phyloP scores from a whole-genome alignment of 192 early-diverging fungal species.

The Gigaspora rosea region DNA sequence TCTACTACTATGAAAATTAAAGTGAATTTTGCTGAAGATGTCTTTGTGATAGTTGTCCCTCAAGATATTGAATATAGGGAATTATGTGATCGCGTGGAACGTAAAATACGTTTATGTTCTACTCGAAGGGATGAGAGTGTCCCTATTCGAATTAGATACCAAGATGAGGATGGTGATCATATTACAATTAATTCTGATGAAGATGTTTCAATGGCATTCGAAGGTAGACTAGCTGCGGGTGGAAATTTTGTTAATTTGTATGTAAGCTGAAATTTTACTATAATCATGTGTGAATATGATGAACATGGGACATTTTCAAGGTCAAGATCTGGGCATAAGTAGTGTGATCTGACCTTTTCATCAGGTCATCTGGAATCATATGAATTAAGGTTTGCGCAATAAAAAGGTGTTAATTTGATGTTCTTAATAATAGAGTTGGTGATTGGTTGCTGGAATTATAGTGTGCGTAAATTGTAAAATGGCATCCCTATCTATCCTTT shows the following conservation, averaged over 20 bases:
- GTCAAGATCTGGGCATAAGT: too few species aligned
- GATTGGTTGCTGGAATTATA: too few species aligned
- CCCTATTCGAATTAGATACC: constrained; percentile 77
- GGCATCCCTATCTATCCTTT: too few species aligned
- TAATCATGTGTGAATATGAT: too few species aligned
- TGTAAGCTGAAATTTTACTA: constrained; percentile 38
- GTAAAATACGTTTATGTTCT: constrained; percentile 85
- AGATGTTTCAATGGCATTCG: constrained; percentile 93
- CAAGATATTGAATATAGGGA: constrained; percentile 74
- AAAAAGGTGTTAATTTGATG: too few species aligned
- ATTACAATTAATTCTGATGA: constrained; percentile 86
- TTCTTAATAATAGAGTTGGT: too few species aligned
- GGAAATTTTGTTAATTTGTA: constrained; percentile 55
- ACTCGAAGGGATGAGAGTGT: constrained; percentile 57
- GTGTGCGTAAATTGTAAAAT: too few species aligned
- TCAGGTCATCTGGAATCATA: too few species aligned
- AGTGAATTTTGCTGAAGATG: constrained; percentile 84
- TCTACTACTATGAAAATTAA: constrained; percentile 77
- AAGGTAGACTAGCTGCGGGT: constrained; percentile 51
- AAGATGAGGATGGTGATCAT: constrained; percentile 93
- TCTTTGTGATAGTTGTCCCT: constrained; percentile 88
- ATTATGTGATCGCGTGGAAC: constrained; percentile 79
- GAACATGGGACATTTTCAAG: too few species aligned
- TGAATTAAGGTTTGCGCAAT: too few species aligned
- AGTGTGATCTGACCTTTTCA: too few species aligned